A percentile compares a stretch with the other conserved stretches of the same genome.
Conservation (phyloP, 1,284 basidiomycete genomes). For the Sporisorium scitamineum region DNA sequence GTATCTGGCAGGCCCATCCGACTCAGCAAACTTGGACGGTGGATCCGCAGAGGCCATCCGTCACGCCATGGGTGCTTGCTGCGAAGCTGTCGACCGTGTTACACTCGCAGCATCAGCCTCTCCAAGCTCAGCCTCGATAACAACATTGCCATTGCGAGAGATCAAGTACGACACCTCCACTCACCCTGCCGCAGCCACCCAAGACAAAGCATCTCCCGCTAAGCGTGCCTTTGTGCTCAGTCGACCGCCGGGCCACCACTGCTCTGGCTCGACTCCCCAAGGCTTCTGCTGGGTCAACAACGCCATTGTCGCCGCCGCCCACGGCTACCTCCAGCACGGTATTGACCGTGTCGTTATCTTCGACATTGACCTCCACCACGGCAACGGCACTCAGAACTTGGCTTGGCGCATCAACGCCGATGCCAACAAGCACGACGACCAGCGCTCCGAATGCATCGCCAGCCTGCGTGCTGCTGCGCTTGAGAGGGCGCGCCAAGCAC, state of each 20-base stretch:
- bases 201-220: conserved; percentile 25
- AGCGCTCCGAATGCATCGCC: conserved; percentile 49
- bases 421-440: conserved; percentile 71
- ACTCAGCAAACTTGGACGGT: conserved; percentile 26
- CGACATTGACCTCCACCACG: conserved; percentile 93
- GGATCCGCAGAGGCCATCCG: conserved; percentile 65
- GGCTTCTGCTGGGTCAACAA: conserved; percentile 94
- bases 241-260: conserved; percentile 69
- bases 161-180: conserved; percentile 12
- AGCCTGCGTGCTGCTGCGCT: conserved; percentile 33
- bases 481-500: conserved; percentile 23
- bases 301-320: conserved; percentile 86
- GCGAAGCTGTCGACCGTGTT: conserved; percentile 65
- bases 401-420: conserved; percentile 92
- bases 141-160: conserved; percentile 11
- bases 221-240: conserved; percentile 65
- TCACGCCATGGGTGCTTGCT: conserved; percentile 62
- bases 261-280: conserved; percentile 73
- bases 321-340: conserved; percentile 86
- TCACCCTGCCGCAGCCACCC: neutral
- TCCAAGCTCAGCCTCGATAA: neutral
- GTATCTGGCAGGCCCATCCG: conserved; percentile 60
- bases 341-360: conserved; percentile 86
- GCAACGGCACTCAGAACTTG: conserved; percentile 88
- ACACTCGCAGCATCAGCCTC: conserved; percentile 28